Base-by-base conservation (phyloP, 208 protist species). In the Lotmaria passim region DNA sequence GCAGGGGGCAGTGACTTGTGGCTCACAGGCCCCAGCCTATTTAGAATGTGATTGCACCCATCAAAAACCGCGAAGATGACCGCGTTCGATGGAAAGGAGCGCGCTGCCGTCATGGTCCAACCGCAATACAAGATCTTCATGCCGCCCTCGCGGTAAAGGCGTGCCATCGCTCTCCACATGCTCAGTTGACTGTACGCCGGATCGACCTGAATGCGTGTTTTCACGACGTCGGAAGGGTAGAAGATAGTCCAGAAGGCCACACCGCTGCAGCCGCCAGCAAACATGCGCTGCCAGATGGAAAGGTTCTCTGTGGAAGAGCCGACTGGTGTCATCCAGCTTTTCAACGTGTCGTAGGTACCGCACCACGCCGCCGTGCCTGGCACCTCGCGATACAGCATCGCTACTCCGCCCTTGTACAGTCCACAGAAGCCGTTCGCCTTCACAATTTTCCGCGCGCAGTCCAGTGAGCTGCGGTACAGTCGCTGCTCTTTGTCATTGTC, bases 21-120 rank as follows among this genome's bases (percentile, higher is more conserved):
- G 0, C 7, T 12, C 15, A 17, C 53, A 15, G 53, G 24, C 3
- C 0, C 17, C 7, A 34, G 21, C 7, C 31, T 34, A 44, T n/a
- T 24, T 24, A 77, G 59, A 14, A 60, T 46, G 8, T 51, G 58
- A 21, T 53, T 75, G 62, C 58, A 93, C 21, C 79, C 57, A 12
- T 81, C 81, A 67, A 96, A 97, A 46, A 93, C 79, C 1, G 75
- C 69, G 19, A 86, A 89, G 43, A 89, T 79, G 1, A 86, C 70
- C 0, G 91, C 91, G 73, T 95, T 96, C 0, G 90, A 92, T 7
- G 93, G 91, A 61, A 96, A 95, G 3, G 93, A 87, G 14, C 93
- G 87, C 2, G 73, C 58, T 3, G 87, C 85, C 2, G 93, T 96
- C 33, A 94, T 43, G 14, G 73, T 50, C 75, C 84, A 96, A 15